A percentile compares a stretch with the other conserved stretches of the same genome.
Conservation (phyloP, 2,329 filamentous ascomycete species). For the Fusarium globosum region DNA sequence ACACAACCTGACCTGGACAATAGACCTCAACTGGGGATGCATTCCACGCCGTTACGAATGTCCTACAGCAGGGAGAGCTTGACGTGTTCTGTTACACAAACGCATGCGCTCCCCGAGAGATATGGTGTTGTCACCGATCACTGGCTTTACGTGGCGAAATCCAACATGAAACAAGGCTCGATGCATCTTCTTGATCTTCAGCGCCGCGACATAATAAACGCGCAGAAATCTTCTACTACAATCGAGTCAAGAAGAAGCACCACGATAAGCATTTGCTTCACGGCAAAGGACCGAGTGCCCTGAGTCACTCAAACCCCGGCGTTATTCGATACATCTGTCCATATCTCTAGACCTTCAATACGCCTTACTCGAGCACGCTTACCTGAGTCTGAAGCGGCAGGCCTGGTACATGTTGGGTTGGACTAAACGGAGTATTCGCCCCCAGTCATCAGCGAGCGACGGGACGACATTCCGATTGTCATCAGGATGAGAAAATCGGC, state of each 20-base stretch:
- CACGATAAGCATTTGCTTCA: fast-evolving
- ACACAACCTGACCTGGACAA: neutral
- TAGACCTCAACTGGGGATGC: neutral
- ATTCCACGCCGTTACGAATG: neutral
- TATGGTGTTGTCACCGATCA: neutral
- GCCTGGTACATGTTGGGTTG: too few species aligned
- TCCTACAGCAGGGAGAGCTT: neutral
- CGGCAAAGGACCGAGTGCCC: neutral
- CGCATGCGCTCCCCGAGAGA: neutral
- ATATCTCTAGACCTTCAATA: too few species aligned
- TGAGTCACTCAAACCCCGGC: neutral
- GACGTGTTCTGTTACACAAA: neutral
- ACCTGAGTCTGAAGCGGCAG: too few species aligned
- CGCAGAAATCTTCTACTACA: neutral
- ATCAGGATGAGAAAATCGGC: too few species aligned
- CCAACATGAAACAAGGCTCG: neutral
- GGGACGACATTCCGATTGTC: too few species aligned
- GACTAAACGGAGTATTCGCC: too few species aligned
- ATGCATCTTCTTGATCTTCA: neutral
- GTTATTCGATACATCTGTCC: neutral
- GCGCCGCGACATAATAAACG: neutral
- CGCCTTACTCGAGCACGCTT: too few species aligned
- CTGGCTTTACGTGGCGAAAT: neutral
- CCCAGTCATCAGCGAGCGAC: too few species aligned
- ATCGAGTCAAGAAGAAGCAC: neutral